phyloP scores from a whole-genome alignment of 768 basidiomycete genomes.

The Pleurotus salmoneostramineus region DNA sequence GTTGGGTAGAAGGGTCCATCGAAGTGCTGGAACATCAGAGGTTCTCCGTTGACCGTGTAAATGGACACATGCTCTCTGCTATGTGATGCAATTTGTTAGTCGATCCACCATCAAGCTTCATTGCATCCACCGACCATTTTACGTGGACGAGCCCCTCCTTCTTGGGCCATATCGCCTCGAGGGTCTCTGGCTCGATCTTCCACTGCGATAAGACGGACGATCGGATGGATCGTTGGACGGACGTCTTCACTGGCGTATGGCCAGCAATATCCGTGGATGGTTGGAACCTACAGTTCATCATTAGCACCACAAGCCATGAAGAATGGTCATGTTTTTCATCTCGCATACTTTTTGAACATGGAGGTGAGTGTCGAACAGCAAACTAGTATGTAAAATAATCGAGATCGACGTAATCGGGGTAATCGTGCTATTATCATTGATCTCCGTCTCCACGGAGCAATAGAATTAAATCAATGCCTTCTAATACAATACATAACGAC shows the following conservation, averaged over 20 bases:
- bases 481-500: neutral
- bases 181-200: conserved; percentile 72
- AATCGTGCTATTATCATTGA: neutral
- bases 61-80: conserved; percentile 96
- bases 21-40: conserved; percentile 94
- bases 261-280: conserved; percentile 80
- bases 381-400: neutral
- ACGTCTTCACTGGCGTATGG: conserved; percentile 90
- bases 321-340: neutral
- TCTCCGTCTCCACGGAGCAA: neutral
- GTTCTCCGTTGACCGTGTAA: conserved; percentile 83
- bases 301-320: conserved; percentile 1
- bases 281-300: conserved; percentile 47
- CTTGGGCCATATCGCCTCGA: conserved; percentile 97
- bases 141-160: conserved; percentile 91
- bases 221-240: conserved; percentile 88
- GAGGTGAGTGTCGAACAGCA: neutral
- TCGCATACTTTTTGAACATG: conserved; percentile 7
- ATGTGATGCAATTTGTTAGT: conserved; percentile 9
- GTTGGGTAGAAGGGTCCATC: conserved; percentile 93
- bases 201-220: conserved; percentile 76
- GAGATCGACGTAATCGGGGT: neutral
- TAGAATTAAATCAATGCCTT: neutral
- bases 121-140: conserved; percentile 72
- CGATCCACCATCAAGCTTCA: neutral